phyloP scores from a whole-genome alignment of 768 basidiomycete species.

The Psilocybe azurescens region DNA sequence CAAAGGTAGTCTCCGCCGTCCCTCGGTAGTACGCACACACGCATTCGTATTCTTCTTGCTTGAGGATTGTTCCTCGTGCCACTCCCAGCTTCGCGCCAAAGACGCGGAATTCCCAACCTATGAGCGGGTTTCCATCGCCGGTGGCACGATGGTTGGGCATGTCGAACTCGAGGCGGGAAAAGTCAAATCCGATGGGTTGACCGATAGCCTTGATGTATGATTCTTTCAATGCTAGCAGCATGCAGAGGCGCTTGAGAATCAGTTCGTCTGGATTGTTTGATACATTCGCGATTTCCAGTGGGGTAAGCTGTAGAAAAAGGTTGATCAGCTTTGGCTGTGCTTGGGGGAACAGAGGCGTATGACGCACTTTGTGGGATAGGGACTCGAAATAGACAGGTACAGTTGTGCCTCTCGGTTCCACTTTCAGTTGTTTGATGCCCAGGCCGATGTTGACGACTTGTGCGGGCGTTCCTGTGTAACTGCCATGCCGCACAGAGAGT shows the following conservation, averaged over 20 bases:
- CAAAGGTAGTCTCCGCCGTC: conserved; percentile 64
- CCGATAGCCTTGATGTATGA: conserved; percentile 87
- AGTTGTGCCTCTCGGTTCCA: conserved; percentile 63
- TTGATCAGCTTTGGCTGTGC: not conserved
- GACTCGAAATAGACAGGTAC: conserved; percentile 75
- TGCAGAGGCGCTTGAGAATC: conserved; percentile 74
- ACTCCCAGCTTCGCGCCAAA: conserved; percentile 79
- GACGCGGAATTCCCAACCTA: conserved; percentile 88
- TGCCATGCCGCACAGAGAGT: conserved; percentile 80
- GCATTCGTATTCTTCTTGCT: conserved; percentile 77
- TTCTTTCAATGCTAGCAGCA: conserved; percentile 79
- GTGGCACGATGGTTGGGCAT: conserved; percentile 62
- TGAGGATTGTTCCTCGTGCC: conserved; percentile 55
- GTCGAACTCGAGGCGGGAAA: conserved; percentile 82
- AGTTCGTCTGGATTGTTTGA: conserved; percentile 61
- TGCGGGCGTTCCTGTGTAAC: conserved; percentile 81
- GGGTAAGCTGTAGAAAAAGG: conserved; percentile 26
- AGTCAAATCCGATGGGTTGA: conserved; percentile 82
- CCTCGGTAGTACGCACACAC: conserved; percentile 80
- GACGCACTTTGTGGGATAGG: conserved; percentile 72
- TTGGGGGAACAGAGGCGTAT: conserved; percentile 1
- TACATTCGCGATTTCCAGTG: conserved; percentile 59
- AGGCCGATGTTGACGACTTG: conserved; percentile 84
- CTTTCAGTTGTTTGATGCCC: conserved; percentile 71
- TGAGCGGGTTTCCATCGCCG: conserved; percentile 71